Evolutionary conservation across 23 red algal species (phyloP).

Genomic region (Gracilaria gracilis): DNA sequence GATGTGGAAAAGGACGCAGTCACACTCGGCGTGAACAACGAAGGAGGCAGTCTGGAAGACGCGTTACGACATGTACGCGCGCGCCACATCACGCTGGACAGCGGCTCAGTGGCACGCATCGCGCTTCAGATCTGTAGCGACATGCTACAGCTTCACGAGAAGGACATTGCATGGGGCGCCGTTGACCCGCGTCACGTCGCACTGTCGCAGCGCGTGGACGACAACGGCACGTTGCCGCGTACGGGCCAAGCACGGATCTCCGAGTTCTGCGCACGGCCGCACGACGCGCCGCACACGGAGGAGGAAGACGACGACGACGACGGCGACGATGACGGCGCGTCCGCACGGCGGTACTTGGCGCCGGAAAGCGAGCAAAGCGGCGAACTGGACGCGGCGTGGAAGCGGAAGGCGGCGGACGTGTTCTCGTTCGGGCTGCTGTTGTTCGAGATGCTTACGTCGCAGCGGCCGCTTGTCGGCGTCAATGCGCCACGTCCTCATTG

Average conservation of each 20-base stretch:
- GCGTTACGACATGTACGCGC: neutral
- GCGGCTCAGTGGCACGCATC: neutral
- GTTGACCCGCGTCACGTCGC: conserved; percentile 34
- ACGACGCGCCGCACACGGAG: conserved; percentile 39
- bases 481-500: conserved; percentile 6
- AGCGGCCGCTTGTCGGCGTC: neutral
- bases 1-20: too few relatives aligned
- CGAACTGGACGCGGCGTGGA: too few relatives aligned
- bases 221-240: conserved; percentile 24
- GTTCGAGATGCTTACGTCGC: conserved; percentile 76
- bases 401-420: conserved; percentile 42
- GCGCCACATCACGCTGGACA: neutral
- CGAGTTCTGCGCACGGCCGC: conserved; percentile 65
- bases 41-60: neutral
- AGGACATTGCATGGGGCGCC: conserved; percentile 34
- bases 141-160: conserved; percentile 29
- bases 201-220: neutral
- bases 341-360: too few relatives aligned
- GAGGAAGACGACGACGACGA: neutral
- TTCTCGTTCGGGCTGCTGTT: conserved; percentile 88
- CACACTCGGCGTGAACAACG: too few relatives aligned
- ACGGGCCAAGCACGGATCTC: conserved; percentile 24
- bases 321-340: neutral
- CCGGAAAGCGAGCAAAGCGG: too few relatives aligned
- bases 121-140: conserved; percentile 31